Evolutionary conservation across 2,329 filamentous ascomycete genomes (phyloP), one percentile per base, ranked within the genome.

Genomic region (Triangularia verruculosa): DNA sequence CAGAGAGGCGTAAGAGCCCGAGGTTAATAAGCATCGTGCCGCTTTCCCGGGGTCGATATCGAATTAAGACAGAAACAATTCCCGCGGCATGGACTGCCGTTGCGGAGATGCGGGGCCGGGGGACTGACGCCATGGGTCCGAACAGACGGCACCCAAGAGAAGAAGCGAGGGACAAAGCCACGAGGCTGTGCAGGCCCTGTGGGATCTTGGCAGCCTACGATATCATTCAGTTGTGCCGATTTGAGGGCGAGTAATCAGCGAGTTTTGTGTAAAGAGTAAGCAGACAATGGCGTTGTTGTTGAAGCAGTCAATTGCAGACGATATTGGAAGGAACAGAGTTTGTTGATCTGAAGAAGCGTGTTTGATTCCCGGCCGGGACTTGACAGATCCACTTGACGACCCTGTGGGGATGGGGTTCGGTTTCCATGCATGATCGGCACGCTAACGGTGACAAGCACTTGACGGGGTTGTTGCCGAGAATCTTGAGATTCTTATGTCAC

Each of bases 141-240:
- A 47, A 47, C 39, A 9, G n/a, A 20, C 39, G 39, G 39, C 39
- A 47, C 39, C 39, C n/a, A 47, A 47, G 39, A 11, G 3, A 47
- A 47, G 20, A 17, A 54, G 25, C 22, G 22, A 54, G 25, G 51
- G 52, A 57, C 61, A 60, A 34, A 52, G 59, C 64, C 64, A n/a
- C 32, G 59, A 39, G 64, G 64, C 64, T 64, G 59, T 66, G 64
- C 59, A 55, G 47, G 24, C 27, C 43, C 57, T 30, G 52, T 8
- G 20, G 24, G 24, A 51, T 22, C 51, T 59, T 59, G 34, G 57
- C 39, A 52, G 27, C 9, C 43, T 24, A 52, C 39, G 39, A 47
- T 20, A 47, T 27, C 52, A 47, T 13, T 28, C n/a, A 28, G 9
- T 17, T 25, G 13, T 52, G 57, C 20, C 11, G 52, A 28, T 22